Conservation (phyloP, 2,329 filamentous ascomycete species). For the Colletotrichum neosansevieriae region DNA sequence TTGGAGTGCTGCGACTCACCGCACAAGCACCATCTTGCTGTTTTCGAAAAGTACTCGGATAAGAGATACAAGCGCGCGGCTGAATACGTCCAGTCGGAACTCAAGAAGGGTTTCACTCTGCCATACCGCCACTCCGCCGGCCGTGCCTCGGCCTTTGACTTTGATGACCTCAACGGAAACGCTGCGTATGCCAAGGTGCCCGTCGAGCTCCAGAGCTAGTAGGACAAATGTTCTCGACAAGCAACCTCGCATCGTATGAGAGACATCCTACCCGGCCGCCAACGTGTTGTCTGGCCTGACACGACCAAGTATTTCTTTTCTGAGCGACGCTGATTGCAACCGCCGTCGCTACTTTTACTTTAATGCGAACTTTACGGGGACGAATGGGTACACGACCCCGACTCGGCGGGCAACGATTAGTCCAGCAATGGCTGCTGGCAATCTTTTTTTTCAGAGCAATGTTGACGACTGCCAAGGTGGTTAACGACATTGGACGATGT, state of each 20-base stretch:
- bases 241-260: conserved; percentile 20
- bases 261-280: conserved; percentile 6
- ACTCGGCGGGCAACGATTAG: conserved; percentile 26
- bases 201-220: conserved; percentile 39
- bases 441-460: conserved; percentile 31
- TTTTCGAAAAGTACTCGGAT: conserved; percentile 93
- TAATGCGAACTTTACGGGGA: conserved; percentile 19
- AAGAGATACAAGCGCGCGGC: conserved; percentile 89
- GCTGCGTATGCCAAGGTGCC: conserved; percentile 31
- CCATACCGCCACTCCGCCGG: conserved; percentile 57
- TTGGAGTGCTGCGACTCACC: conserved; percentile 89
- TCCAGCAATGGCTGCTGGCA: conserved; percentile 8
- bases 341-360: neutral
- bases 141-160: conserved; percentile 41
- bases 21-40: conserved; percentile 83
- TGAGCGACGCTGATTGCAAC: conserved; percentile 11
- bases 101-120: conserved; percentile 70
- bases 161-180: conserved; percentile 34
- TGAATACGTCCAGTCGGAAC: conserved; percentile 80
- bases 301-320: conserved; percentile 25
- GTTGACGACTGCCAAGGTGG: conserved; percentile 30
- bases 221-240: conserved; percentile 34
- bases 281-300: conserved; percentile 18
- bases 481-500: conserved; percentile 40
- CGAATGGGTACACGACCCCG: neutral